Evolutionary conservation across 1,139 yeast species (phyloP).

Genomic region (Diutina sp.): DNA sequence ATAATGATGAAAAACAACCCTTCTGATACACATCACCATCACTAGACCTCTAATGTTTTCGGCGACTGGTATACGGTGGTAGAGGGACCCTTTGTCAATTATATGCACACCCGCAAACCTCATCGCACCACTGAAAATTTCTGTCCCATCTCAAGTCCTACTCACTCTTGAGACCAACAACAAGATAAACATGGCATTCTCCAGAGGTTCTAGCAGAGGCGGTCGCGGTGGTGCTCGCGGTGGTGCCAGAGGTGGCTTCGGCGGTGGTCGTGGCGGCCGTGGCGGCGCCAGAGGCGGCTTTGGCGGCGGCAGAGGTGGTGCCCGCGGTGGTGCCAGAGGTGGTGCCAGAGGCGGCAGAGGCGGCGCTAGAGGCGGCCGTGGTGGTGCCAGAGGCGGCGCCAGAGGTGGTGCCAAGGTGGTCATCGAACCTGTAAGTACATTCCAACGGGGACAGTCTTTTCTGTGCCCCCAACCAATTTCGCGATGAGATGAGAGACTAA

Average conservation of each 20-base stretch:
- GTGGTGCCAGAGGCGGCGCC: conserved; percentile 62
- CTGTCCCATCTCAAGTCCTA: background rate
- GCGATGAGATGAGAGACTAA: background rate
- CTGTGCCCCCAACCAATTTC: background rate
- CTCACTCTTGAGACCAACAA: background rate
- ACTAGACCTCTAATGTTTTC: too few relatives aligned
- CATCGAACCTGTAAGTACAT: conserved; percentile 52
- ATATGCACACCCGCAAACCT: conserved; percentile 2
- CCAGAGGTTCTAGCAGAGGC: conserved; percentile 18
- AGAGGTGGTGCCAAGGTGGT: conserved; percentile 87
- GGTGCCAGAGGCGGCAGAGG: conserved; percentile 18
- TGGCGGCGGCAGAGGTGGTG: conserved; percentile 10
- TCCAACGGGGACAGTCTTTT: background rate
- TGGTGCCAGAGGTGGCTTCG: conserved; percentile 10
- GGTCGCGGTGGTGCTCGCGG: conserved; percentile 2
- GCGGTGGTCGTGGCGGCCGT: conserved; percentile 14
- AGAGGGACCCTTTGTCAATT: background rate
- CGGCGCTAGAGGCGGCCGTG: conserved; percentile 20
- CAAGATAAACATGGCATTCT: conserved; percentile 15
- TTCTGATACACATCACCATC: too few relatives aligned
- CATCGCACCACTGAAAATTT: conserved; percentile 1
- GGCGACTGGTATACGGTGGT: too few relatives aligned
- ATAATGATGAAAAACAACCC: too few relatives aligned
- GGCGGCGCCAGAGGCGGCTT: conserved; percentile 21
- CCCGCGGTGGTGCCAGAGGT: conserved; percentile 29